These are phyloP conservation scores for Amphibolis antarctica DNA, from an alignment of 106 monocot genomes.

Conservation along the genomic window DNA sequence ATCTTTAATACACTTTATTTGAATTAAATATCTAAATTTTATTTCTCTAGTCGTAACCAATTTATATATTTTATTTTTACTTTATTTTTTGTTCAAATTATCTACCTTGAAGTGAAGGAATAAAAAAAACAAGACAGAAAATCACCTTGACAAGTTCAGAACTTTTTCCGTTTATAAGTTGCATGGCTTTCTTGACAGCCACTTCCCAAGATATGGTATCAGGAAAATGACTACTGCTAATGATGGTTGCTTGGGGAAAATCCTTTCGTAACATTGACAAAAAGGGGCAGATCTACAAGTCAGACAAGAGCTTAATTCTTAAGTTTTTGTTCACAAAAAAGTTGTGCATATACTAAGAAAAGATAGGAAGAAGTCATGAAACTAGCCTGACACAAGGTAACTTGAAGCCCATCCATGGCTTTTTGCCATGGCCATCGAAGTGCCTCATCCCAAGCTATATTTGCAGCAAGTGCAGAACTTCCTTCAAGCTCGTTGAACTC, in stretches of 20 bases:
- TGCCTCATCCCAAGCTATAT: slow-evolving; percentile 80
- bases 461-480: slow-evolving; percentile 62
- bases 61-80: too few species aligned
- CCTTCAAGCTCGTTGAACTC: slow-evolving; percentile 82
- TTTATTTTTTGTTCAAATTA: neutral
- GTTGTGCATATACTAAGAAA: neutral
- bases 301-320: neutral
- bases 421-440: slow-evolving; percentile 65
- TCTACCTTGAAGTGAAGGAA: neutral
- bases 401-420: slow-evolving; percentile 51
- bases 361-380: neutral
- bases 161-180: slow-evolving; percentile 48
- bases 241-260: slow-evolving; percentile 32
- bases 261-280: slow-evolving; percentile 24
- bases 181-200: slow-evolving; percentile 63
- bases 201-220: slow-evolving; percentile 45
- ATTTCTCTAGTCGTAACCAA: too few species aligned
- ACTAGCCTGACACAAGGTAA: slow-evolving; percentile 48
- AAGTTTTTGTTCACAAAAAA: neutral
- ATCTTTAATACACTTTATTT: too few species aligned
- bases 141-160: slow-evolving; percentile 64
- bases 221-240: slow-evolving; percentile 54
- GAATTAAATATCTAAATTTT: too few species aligned
- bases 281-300: slow-evolving; percentile 40
- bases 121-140: neutral